phyloP scores from a whole-genome alignment of 176 grass and related monocot species.

The Oryza coarctata region DNA sequence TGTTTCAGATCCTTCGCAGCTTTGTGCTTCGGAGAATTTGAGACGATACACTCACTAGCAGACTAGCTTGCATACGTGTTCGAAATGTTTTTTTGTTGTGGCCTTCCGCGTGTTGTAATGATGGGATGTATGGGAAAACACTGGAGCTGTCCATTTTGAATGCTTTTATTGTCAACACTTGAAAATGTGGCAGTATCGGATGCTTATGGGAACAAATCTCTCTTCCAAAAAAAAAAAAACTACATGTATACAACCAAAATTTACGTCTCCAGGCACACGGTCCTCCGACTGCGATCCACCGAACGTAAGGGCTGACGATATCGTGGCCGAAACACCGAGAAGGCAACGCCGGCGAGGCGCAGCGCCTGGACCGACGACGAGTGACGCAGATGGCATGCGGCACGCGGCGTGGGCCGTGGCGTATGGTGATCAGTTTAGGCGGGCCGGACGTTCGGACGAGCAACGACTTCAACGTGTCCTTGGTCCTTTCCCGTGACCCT shows the following conservation, averaged over 20 bases:
- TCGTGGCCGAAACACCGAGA: too few species aligned
- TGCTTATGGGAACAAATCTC: background rate
- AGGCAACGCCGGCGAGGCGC: too few species aligned
- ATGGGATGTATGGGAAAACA: slow-evolving; percentile 43
- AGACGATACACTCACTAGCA: slow-evolving; percentile 28
- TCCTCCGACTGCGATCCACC: too few species aligned
- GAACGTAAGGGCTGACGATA: too few species aligned
- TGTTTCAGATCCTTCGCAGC: slow-evolving; percentile 32
- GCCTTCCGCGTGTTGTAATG: slow-evolving; percentile 37
- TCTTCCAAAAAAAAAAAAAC: background rate
- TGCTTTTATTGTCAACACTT: slow-evolving; percentile 18
- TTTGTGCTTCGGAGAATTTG: slow-evolving; percentile 4
- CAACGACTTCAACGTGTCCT: too few species aligned
- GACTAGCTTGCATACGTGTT: slow-evolving; percentile 31
- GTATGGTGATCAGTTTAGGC: too few species aligned
- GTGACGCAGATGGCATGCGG: too few species aligned
- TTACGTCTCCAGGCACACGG: background rate
- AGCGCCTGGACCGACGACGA: too few species aligned
- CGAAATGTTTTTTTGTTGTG: slow-evolving; percentile 35
- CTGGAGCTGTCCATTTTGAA: slow-evolving; percentile 23
- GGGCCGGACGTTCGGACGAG: too few species aligned
- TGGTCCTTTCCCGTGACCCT: too few species aligned
- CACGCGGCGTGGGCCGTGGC: too few species aligned
- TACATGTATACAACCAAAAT: background rate
- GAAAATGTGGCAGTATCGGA: slow-evolving; percentile 10